Percentiles rank a stretch among this genome's conserved stretches.
Evolutionary conservation across 2,329 filamentous ascomycete genomes (phyloP).

Genomic region (Penicillium griseofulvum): DNA sequence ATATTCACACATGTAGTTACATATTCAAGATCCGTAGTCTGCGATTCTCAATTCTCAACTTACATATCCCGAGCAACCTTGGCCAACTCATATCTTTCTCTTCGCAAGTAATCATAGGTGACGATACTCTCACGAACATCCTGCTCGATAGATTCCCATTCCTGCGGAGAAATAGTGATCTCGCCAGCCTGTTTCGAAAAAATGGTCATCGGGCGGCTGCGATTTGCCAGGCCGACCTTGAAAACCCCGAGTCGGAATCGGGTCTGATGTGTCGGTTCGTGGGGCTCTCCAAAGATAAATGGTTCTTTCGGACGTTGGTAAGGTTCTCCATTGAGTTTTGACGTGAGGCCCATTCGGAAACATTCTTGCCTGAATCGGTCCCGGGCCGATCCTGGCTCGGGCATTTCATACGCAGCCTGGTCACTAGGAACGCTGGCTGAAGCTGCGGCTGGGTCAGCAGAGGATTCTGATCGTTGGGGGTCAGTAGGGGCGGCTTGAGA

Average conservation of each 20-base stretch:
- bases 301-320: background rate
- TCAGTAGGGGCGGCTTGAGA: background rate
- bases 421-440: background rate
- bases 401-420: background rate
- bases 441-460: background rate
- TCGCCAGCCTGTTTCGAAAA: constrained; percentile 21
- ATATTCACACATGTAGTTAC: background rate
- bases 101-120: background rate
- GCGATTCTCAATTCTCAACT: background rate
- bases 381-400: background rate
- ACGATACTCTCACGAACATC: background rate
- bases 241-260: constrained; percentile 17
- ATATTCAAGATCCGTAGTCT: background rate
- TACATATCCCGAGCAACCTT: constrained; percentile 1
- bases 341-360: background rate
- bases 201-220: constrained; percentile 18
- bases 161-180: constrained; percentile 3
- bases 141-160: constrained; percentile 16
- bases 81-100: background rate
- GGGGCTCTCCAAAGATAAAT: background rate
- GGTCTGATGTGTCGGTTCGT: background rate
- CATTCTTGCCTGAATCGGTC: background rate
- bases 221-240: constrained; percentile 13
- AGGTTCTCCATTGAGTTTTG: background rate
- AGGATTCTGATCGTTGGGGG: background rate